Percentiles rank a stretch among this genome's conserved stretches.
phyloP scores from a whole-genome alignment of 345 rosid genomes.

The Erodium maritimum region DNA sequence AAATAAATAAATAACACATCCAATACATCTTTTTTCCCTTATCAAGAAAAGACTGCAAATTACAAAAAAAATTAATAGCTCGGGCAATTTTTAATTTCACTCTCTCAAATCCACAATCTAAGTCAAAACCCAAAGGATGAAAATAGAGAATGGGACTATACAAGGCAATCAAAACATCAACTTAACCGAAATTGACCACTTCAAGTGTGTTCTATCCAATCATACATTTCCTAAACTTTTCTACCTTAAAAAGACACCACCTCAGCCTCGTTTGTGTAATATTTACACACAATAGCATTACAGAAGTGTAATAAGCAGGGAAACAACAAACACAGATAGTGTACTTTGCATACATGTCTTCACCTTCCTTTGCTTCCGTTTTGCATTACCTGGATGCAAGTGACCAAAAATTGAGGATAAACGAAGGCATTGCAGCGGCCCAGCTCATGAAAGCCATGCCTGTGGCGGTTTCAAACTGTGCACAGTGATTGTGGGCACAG shows the following conservation, averaged over 20 bases:
- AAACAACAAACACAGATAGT: not conserved
- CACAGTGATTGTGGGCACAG: constrained; percentile 46
- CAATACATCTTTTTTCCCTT: too few relatives aligned
- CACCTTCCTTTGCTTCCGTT: not conserved
- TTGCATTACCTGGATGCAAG: constrained; percentile 41
- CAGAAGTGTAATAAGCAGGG: not conserved
- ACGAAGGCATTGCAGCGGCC: constrained; percentile 52
- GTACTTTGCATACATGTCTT: not conserved
- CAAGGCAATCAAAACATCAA: too few relatives aligned
- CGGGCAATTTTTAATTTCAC: too few relatives aligned
- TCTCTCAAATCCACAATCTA: too few relatives aligned
- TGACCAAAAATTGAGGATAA: constrained; percentile 64
- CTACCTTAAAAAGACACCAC: constrained; percentile 8
- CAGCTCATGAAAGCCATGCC: constrained; percentile 72
- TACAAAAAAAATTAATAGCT: too few relatives aligned
- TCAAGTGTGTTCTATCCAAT: not conserved
- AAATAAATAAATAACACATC: too few relatives aligned
- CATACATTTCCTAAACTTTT: constrained; percentile 13
- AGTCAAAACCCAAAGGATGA: too few relatives aligned
- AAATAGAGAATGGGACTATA: too few relatives aligned
- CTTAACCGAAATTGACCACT: too few relatives aligned
- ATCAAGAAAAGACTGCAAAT: too few relatives aligned
- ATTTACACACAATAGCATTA: not conserved
- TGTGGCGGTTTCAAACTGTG: constrained; percentile 61
- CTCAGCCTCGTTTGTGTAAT: not conserved